Conservation (phyloP, 1,284 basidiomycete species). For the Cutaneotrichosporon sp. region DNA sequence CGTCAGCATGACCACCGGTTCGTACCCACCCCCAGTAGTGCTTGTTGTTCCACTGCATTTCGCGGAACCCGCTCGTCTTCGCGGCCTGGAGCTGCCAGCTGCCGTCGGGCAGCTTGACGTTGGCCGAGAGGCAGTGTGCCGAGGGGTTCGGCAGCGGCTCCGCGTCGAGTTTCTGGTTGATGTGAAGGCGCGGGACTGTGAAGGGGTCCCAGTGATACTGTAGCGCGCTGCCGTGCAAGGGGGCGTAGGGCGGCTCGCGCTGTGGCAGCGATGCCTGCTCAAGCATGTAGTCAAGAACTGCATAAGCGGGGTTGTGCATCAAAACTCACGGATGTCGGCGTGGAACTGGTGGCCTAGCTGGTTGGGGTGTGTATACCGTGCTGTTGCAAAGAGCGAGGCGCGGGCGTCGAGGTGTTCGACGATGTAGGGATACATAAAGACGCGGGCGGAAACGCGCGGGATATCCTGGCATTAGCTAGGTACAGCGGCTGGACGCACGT, state of each 20-base stretch:
- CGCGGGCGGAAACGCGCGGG: constrained; percentile 7
- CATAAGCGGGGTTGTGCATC: background rate
- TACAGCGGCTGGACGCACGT: background rate
- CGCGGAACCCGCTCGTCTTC: background rate
- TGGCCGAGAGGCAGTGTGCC: background rate
- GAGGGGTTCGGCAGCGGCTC: background rate
- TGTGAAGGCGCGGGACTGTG: background rate
- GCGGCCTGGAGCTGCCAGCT: background rate
- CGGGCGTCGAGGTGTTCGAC: constrained; percentile 3
- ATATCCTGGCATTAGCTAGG: background rate
- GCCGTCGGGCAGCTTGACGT: background rate
- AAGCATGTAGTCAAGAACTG: constrained; percentile 4
- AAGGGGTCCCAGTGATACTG: constrained; percentile 1
- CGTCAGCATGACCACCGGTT: no score
- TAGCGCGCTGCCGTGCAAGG: background rate
- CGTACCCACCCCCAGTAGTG: constrained; percentile 1
- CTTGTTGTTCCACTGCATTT: constrained; percentile 1
- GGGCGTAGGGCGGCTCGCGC: background rate
- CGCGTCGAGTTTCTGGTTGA: background rate
- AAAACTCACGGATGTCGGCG: constrained; percentile 2
- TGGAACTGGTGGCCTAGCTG: constrained; percentile 6
- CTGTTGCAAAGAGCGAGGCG: background rate
- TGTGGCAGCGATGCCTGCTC: background rate
- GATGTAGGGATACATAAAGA: constrained; percentile 8
- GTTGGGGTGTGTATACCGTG: constrained; percentile 5